Evolutionary conservation across 2,329 filamentous ascomycete species (phyloP), one percentile per base, ranked within the genome.

Genomic region (Ophioceras dolichostomum): DNA sequence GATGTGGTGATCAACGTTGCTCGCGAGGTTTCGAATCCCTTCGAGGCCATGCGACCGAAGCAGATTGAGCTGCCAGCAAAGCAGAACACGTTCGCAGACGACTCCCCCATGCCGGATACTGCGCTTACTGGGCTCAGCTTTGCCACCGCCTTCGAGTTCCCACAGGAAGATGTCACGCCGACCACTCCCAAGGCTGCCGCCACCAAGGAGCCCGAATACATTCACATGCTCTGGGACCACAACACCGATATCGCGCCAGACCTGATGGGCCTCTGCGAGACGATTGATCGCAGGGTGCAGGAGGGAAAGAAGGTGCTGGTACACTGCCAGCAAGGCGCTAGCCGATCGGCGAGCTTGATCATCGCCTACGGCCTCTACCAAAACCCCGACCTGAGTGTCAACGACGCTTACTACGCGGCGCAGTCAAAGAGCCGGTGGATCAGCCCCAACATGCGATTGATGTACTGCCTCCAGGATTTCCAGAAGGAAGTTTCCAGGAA

Each of bases 361-460:
- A 88, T 93, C 36, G 84, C 84, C 16, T 93, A 89, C 45, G 84
- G 83, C 31, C 62, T 93, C 40, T 91, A 83, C 56, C 80, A 80
- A 52, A 82, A 85, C 42, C 83, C 83, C 2, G 70, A 76, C 5
- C 61, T 86, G 49, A 84, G 71, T 47, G 83, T 89, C 37, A 87
- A 89, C 50, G 83, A 89, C 53, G 83, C 84, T 3, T 91, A 91
- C 53, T 77, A 86, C 52, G 72, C 78, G 3, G 83, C 85, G 3
- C 86, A 93, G 58, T 70, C 74, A 38, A 82, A 82, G 59, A 91
- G 84, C 56, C 76, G 71, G 51, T 93, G 85, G 84, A 89, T 93
- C 48, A 87, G 84, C 41, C 84, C 84, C 0, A 93, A 93, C 56
- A 93, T 93, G 85, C 84, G 84, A 47, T 67, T 93, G 46, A 87